Evolutionary conservation across 345 rosid genomes (phyloP), one percentile per base, ranked within the genome.

Genomic region (Odontarrhena argentea): DNA sequence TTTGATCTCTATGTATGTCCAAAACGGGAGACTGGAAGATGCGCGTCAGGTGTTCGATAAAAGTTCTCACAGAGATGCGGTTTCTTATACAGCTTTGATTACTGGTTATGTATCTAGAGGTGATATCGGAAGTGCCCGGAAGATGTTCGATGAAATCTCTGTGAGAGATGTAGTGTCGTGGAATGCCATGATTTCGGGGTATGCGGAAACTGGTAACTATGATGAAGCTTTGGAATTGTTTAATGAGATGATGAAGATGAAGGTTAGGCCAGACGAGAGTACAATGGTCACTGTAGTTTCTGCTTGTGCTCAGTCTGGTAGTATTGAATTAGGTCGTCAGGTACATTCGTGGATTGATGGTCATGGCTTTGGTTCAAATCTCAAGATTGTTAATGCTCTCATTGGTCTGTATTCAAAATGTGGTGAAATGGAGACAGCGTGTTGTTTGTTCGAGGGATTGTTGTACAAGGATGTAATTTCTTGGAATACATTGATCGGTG

Each of bases 321-420:
- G 79, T 47, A 67, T 88, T 38, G 75, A 78, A 15, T 46, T 81
- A n/a, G 87, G 94, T 57, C 80, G 73, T 46, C 65, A 79, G 81
- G 73, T 88, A 11, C 81, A 70, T 13, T 60, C 83, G 61, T 80
- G 75, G 87, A 54, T 81, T 49, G 74, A 82, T 53, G 79, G 77
- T 42, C 65, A 58, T 40, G 78, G 82, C 12, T 71, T 84, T 68
- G 83, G 71, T 42, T 80, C 73, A 12, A 78, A 69, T 74, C 71
- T 74, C 42, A 78, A 76, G 60, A 62, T 86, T 52, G 74, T 76
- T 59, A 86, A 83, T 69, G 86, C 77, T 1, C 87, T 91, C 30
- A 76, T 86, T n/a, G 92, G 83, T 65, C 81, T 91, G 85, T 86
- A 83, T 75, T 77, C 83, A 9, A 85, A 83, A 67, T 85, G 86